Evolutionary conservation across 305 asterid species (phyloP), one percentile per base, ranked within the genome.

Genomic region (Withania somnifera): DNA sequence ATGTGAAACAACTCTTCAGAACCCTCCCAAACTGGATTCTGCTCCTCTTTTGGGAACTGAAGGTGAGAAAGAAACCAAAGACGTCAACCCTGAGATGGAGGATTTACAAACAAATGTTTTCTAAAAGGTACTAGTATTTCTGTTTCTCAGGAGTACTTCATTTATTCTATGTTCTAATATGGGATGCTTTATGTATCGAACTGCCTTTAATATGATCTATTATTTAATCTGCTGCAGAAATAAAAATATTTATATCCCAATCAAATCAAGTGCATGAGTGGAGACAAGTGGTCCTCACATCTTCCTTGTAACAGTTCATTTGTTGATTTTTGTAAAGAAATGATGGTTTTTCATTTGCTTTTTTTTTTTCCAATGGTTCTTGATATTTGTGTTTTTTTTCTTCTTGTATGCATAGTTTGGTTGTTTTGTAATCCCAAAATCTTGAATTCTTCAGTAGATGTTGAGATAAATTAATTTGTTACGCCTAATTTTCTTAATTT

Each of bases 41-140:
- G 86, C 88, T 86, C 89, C 98, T 10, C 64, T 87, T 20, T 87
- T 88, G 47, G 87, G 75, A 64, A 8, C 79, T 51, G 91, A 86
- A 42, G 91, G 77, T 79, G 94, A 90, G 78, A 86, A 84, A 26
- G 94, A 86, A n/a, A 80, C 28, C 9, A 82, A 84, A 80, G 80
- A 51, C 47, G 51, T 88, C n/a, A 97, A 94, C 83, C 94, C 94
- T 28, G 93, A 87, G 78, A 85, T 96, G 36, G 89, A 94, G 32
- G 98, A 96, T 88, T 89, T 96, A 88, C 98, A 93, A 58, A 88
- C 87, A 83, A 93, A 94, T 80, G 93, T 96, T 45, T 96, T 94
- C 91, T 95, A 77, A 90, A 82, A 81, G 82, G 82, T 78, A 56
- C 24, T 7, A 34, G 1, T 26, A 36, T 34, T 36, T 56, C 9